Conservation (phyloP, 495 filamentous ascomycete species). For the Copromyces sp. region DNA sequence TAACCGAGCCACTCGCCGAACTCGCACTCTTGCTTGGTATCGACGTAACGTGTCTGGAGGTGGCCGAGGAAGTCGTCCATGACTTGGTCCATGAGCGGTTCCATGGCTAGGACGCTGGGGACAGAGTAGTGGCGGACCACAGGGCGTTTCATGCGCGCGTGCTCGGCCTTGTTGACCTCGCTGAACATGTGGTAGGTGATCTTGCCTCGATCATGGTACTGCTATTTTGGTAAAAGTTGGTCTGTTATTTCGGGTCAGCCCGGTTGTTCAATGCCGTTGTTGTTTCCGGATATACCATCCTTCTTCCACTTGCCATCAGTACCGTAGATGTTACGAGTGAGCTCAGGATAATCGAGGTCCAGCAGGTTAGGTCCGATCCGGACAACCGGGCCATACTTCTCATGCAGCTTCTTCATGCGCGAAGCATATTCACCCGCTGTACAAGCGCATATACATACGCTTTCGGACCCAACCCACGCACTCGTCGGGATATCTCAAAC, state of each 20-base stretch:
- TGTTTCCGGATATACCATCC: not conserved
- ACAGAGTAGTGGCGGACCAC: slow-evolving; percentile 29
- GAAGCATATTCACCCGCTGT: slow-evolving; percentile 16
- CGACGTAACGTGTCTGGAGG: slow-evolving; percentile 20
- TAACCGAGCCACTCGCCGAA: slow-evolving; percentile 21
- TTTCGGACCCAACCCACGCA: not conserved
- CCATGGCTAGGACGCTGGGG: slow-evolving; percentile 23
- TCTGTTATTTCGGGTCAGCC: slow-evolving; percentile 7
- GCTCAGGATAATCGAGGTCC: slow-evolving; percentile 20
- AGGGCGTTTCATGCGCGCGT: slow-evolving; percentile 27
- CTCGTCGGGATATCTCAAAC: slow-evolving; percentile 4
- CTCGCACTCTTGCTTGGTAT: slow-evolving; percentile 6
- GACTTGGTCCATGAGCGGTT: slow-evolving; percentile 24
- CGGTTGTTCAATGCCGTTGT: not conserved
- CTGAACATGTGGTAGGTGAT: slow-evolving; percentile 30
- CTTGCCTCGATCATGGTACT: slow-evolving; percentile 27
- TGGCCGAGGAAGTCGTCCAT: slow-evolving; percentile 18
- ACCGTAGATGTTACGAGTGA: slow-evolving; percentile 14
- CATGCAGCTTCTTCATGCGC: slow-evolving; percentile 23
- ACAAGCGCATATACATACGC: slow-evolving; percentile 2
- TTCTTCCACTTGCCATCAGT: slow-evolving; percentile 20
- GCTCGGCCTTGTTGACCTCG: slow-evolving; percentile 21
- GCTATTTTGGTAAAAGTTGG: slow-evolving; percentile 33
- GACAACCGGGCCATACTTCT: slow-evolving; percentile 28
- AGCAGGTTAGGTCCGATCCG: slow-evolving; percentile 28